Evolutionary conservation across 352 stramenopile species (phyloP), one percentile per base, ranked within the genome.

Genomic region (Globisporangium polare): DNA sequence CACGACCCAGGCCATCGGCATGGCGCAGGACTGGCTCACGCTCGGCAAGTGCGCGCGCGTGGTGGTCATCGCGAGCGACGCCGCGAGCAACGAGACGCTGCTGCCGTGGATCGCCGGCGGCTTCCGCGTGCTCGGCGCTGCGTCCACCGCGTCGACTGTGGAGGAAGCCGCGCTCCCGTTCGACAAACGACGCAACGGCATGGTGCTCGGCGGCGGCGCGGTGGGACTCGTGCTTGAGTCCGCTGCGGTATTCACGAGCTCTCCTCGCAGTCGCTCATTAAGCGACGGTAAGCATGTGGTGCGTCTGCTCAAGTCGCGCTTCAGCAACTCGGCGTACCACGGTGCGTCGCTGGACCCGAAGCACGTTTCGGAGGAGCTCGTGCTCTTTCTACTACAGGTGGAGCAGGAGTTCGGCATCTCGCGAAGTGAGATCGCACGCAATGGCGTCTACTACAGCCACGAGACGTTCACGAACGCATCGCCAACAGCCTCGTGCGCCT

Each of bases 401-500:
- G 88, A 98, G 70, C 60, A 73, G n/a, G 75, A 95, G 47, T 92
- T 97, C 63, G 89, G 90, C 53, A 97, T 99, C 51, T 90, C 86
- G 27, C 91, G 95, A 45, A 73, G 83, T 41, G 79, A 97, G 54
- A 94, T 99, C 57, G 95, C 93, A 3, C 74, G 67, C 10, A 77
- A 98, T 60, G 96, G 96, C 65, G 92, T 98, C 22, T 99, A 98
- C 74, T 98, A 98, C 76, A 98, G 90, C 52, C 96, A 99, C 68
- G 96, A 99, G 72, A 99, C 96, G 22, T 95, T 90, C 61, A 99
- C 95, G 26, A 97, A 99, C 78, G 92, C 95, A 20, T 97, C 94
- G 3, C 75, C 86, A 31, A 94, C 76, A 45, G 83, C 80, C 10
- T 98, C 90, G 58, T 99, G 96, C 77, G 88, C 95, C n/a, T 95